Evolutionary conservation across 2,329 filamentous ascomycete genomes (phyloP).

Genomic region (Aspergillus japonicus): DNA sequence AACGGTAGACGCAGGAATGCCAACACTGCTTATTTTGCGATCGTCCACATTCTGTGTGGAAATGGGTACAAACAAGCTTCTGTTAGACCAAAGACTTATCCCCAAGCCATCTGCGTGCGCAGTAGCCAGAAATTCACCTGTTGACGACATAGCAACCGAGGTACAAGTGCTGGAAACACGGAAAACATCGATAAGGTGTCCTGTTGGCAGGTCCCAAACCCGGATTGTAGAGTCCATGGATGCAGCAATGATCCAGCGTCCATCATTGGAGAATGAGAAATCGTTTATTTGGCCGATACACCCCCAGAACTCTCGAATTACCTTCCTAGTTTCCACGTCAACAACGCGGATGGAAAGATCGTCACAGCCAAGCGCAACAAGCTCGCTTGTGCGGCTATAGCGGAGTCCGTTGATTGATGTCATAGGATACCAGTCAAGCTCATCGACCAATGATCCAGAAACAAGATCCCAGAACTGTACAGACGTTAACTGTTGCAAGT

Average conservation of each 20-base stretch:
- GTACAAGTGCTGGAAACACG: constrained; percentile 75
- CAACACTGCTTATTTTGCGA: constrained; percentile 64
- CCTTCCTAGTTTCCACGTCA: constrained; percentile 84
- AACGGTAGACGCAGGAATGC: constrained; percentile 73
- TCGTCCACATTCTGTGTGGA: constrained; percentile 83
- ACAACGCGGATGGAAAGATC: constrained; percentile 85
- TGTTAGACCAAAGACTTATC: constrained; percentile 95
- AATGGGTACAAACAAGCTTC: constrained; percentile 83
- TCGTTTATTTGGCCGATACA: constrained; percentile 72
- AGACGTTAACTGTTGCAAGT: not conserved
- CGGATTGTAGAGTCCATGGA: constrained; percentile 77
- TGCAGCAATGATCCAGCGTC: constrained; percentile 87
- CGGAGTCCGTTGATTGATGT: constrained; percentile 72
- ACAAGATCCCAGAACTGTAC: constrained; percentile 84
- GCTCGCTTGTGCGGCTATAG: constrained; percentile 78
- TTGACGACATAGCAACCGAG: constrained; percentile 80
- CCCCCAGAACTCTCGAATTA: constrained; percentile 90
- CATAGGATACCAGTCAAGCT: constrained; percentile 81
- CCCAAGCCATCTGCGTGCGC: constrained; percentile 79
- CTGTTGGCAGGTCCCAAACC: constrained; percentile 93
- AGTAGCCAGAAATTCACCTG: constrained; percentile 92
- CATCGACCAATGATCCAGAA: constrained; percentile 74
- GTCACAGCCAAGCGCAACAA: constrained; percentile 85
- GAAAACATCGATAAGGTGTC: constrained; percentile 91
- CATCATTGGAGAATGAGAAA: constrained; percentile 87